A percentile compares a stretch with the other conserved stretches of the same genome.
These are phyloP conservation scores for Zoysia pacifica DNA, from an alignment of 176 grass and related monocot genomes.

Conservation along the genomic window DNA sequence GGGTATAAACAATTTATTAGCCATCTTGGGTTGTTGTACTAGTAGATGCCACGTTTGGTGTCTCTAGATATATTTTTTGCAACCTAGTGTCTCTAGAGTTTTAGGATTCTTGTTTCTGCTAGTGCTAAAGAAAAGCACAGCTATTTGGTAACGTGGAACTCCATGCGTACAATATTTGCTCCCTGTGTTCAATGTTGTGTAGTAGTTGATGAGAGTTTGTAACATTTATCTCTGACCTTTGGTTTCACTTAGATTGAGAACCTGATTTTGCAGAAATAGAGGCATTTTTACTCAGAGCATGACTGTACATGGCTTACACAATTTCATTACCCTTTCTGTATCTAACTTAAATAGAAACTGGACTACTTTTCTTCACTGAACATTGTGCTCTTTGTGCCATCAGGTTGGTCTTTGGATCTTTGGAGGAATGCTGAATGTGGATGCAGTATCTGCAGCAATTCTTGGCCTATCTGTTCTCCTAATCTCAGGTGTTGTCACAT, in stretches of 20 bases:
- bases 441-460: constrained; percentile 93
- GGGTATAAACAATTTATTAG: background rate
- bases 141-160: background rate
- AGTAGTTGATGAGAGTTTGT: constrained; percentile 8
- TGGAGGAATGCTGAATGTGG: constrained; percentile 75
- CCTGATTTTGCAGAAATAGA: constrained; percentile 1
- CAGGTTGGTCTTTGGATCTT: constrained; percentile 99
- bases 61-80: background rate
- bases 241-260: background rate
- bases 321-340: background rate
- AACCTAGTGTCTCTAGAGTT: background rate
- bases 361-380: background rate
- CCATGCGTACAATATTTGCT: background rate
- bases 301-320: background rate
- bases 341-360: constrained; percentile 16
- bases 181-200: constrained; percentile 1
- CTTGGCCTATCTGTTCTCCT: constrained; percentile 88
- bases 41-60: background rate
- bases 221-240: background rate
- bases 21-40: background rate
- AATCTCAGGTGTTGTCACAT: constrained; percentile 89
- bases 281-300: background rate
- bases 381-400: constrained; percentile 26
- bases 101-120: constrained; percentile 19
- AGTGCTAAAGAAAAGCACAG: background rate